Conservation (phyloP, 2,329 filamentous ascomycete genomes). For the Lachnellula suecica region DNA sequence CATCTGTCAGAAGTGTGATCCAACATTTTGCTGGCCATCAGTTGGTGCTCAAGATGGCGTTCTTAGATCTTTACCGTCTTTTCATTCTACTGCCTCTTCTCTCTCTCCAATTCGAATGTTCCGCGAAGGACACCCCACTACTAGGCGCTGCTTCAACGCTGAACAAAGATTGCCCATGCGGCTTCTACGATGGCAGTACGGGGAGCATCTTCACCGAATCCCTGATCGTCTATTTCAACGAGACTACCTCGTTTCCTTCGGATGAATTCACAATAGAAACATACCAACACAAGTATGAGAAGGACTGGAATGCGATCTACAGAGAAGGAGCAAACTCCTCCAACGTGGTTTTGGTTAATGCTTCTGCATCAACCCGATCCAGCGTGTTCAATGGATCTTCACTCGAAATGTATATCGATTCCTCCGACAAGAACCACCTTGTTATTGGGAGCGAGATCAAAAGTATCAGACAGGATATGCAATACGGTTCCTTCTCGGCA, state of each 20-base stretch:
- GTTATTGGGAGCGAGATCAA: not conserved
- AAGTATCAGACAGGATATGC: conserved; percentile 42
- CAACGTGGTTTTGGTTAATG: no score
- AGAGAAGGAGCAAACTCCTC: conserved; percentile 39
- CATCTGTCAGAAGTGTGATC: no score
- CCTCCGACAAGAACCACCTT: conserved; percentile 31
- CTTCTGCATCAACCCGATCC: no score
- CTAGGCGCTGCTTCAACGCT: conserved; percentile 3
- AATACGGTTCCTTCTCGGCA: conserved; percentile 45
- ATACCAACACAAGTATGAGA: conserved; percentile 44
- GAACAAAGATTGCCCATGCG: conserved; percentile 47
- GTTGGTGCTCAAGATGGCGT: no score
- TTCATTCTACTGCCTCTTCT: no score
- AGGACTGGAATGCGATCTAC: conserved; percentile 45
- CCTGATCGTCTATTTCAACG: conserved; percentile 50
- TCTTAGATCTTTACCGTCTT: no score
- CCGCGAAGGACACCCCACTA: not conserved
- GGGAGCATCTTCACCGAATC: conserved; percentile 45
- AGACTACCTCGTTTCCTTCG: conserved; percentile 37
- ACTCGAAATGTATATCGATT: conserved; percentile 10
- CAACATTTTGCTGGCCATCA: no score
- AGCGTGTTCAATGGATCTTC: no score
- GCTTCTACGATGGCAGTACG: conserved; percentile 41
- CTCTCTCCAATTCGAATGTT: not conserved
- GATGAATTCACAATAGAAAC: conserved; percentile 38